Evolutionary conservation across 768 basidiomycete genomes (phyloP).

Genomic region (Lactarius tabidus): DNA sequence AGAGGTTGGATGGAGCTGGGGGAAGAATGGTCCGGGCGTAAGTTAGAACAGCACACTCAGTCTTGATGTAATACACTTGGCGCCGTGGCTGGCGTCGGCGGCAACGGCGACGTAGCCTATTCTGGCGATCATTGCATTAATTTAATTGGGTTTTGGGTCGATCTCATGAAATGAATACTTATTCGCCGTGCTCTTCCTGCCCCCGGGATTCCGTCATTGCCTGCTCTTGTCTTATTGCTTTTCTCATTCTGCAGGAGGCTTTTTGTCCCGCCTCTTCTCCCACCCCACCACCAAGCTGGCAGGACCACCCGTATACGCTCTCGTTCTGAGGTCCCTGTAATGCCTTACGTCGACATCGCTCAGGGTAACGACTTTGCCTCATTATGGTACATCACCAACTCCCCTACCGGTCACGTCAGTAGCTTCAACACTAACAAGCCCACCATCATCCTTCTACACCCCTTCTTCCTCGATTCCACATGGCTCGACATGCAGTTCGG

Average conservation of each 20-base stretch:
- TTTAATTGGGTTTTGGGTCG: not conserved
- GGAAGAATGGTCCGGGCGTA: not conserved
- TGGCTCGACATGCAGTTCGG: slow-evolving; percentile 30
- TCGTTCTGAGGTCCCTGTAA: slow-evolving; percentile 1
- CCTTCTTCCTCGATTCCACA: slow-evolving; percentile 29
- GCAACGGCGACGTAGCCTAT: not conserved
- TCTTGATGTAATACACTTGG: not conserved
- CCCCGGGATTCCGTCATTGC: not conserved
- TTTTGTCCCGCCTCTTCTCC: not conserved
- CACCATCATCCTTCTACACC: slow-evolving; percentile 30
- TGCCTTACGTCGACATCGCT: slow-evolving; percentile 28
- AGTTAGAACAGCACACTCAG: not conserved
- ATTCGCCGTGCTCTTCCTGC: not conserved
- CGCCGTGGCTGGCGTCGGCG: not conserved
- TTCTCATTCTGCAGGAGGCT: not conserved
- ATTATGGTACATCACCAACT: slow-evolving; percentile 32
- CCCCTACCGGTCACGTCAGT: slow-evolving; percentile 27
- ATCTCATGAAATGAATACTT: not conserved
- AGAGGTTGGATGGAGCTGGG: slow-evolving; percentile 20
- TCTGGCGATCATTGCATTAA: not conserved
- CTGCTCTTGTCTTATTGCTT: slow-evolving; percentile 4
- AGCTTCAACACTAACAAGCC: slow-evolving; percentile 29
- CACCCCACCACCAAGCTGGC: slow-evolving; percentile 4
- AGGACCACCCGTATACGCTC: not conserved
- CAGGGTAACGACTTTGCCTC: slow-evolving; percentile 26